Base-by-base conservation (phyloP, 371 early-diverging fungal genomes). In the Chytridiales sp. region DNA sequence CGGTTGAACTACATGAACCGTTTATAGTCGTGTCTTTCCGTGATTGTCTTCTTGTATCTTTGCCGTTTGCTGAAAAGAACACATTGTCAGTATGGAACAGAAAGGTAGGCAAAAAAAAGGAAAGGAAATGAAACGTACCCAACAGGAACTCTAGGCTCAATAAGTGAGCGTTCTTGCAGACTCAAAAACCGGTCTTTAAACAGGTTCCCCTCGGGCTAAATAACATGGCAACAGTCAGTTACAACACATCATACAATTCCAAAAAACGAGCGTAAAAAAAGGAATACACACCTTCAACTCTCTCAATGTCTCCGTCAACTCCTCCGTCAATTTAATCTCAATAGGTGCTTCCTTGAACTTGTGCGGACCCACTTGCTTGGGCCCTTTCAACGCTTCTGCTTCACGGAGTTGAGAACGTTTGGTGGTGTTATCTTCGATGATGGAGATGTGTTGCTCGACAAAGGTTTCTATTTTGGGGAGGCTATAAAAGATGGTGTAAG, bases 131-230 rank as follows among this genome's bases (percentile, higher is more conserved):
- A 50, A 21, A 57, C 66, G 6, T 53, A 74, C 73, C 41, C 49
- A 29, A 62, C 64, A 21, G 75, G 77, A 40, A 87, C 73, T 62
- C 91, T 74, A 6, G 19, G 93, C 85, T 95, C 97, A 55, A 95
- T 84, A 54, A 97, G 70, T 61, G 88, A 88, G 62, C 95, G 87
- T 66, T 91, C 83, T 69, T 91, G 87, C 47, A 94, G 70, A 65
- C 88, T 87, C 67, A 73, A 73, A 79, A 89, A 93, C 38, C 89
- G 79, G 63, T 95, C 95, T 35, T 74, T 73, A 62, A 93, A 83
- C 55, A 90, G 64, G 58, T 86, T 93, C 48, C 94, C 91, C 79
- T 95, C 94, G 19, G 95, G 93, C 85, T 90, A 71, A 60, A 75
- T 17, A 55, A 49, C 27, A 55, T 21, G 46, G 24, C 9, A 46